These are phyloP conservation scores for Barnettozyma siamensis DNA, from an alignment of 805 yeast genomes.

Conservation along the genomic window DNA sequence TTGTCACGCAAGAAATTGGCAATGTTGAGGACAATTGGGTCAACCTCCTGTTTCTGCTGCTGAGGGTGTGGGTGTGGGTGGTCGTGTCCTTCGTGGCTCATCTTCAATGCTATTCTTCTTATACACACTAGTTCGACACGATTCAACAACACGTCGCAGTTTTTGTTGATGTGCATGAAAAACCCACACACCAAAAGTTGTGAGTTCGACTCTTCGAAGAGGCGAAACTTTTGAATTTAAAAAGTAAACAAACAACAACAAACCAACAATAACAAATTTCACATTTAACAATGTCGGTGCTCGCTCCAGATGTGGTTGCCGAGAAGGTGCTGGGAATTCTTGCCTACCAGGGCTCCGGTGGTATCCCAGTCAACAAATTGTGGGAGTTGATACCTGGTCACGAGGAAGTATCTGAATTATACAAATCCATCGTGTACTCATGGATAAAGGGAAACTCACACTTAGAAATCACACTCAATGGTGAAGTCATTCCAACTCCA, in stretches of 20 bases:
- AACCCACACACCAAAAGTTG: background rate
- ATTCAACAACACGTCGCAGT: slow-evolving; percentile 1
- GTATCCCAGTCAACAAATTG: slow-evolving; percentile 26
- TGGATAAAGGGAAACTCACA: slow-evolving; percentile 30
- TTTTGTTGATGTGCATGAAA: background rate
- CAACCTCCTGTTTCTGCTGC: slow-evolving; percentile 12
- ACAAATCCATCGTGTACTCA: slow-evolving; percentile 30
- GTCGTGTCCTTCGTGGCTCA: slow-evolving; percentile 8
- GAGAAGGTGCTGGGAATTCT: slow-evolving; percentile 29
- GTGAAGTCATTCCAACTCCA: slow-evolving; percentile 4
- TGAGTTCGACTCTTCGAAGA: slow-evolving; percentile 6
- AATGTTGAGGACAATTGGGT: slow-evolving; percentile 58
- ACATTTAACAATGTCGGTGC: background rate
- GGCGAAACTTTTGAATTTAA: background rate
- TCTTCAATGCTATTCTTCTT: background rate
- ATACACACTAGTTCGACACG: background rate
- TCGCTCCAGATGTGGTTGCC: slow-evolving; percentile 31
- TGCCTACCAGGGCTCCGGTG: slow-evolving; percentile 30
- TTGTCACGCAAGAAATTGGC: slow-evolving; percentile 69
- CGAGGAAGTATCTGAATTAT: slow-evolving; percentile 24
- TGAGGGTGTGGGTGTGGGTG: background rate
- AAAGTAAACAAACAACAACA: slow-evolving; percentile 1
- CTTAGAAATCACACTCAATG: slow-evolving; percentile 8
- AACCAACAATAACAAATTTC: background rate
- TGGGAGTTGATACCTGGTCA: slow-evolving; percentile 27